Conservation (phyloP, 1,284 basidiomycete genomes). For the Sphagnurus paluster region DNA sequence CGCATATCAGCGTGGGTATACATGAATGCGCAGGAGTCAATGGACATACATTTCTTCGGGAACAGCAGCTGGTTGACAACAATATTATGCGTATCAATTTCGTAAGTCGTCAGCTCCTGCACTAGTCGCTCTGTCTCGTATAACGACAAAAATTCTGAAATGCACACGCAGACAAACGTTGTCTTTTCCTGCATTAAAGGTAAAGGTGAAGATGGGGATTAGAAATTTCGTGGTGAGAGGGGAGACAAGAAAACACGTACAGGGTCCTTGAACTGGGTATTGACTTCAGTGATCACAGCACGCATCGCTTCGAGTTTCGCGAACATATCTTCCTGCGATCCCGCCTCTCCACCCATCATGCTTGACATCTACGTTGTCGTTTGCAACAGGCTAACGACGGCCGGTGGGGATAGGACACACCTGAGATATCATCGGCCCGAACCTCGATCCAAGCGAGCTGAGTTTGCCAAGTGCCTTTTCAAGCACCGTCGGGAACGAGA, state of each 20-base stretch:
- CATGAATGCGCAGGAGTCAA: background rate
- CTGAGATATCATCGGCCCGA: conserved; percentile 97
- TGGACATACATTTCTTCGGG: conserved; percentile 78
- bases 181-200: conserved; percentile 92
- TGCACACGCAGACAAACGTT: conserved; percentile 97
- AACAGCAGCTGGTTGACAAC: conserved; percentile 97
- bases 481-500: conserved; percentile 96
- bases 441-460: conserved; percentile 86
- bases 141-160: conserved; percentile 96
- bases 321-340: conserved; percentile 96
- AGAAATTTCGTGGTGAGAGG: conserved; percentile 1
- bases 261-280: conserved; percentile 98
- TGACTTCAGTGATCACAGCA: conserved; percentile 96
- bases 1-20: conserved; percentile 4
- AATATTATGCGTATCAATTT: conserved; percentile 99
- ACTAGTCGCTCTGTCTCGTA: conserved; percentile 99
- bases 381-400: background rate
- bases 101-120: conserved; percentile 94
- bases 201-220: too few species aligned
- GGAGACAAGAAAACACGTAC: conserved; percentile 47
- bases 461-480: conserved; percentile 98
- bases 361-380: conserved; percentile 71
- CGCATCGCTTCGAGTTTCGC: conserved; percentile 98
- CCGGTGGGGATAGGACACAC: conserved; percentile 34
- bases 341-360: conserved; percentile 90